Percentiles rank a stretch among this genome's conserved stretches.
Evolutionary conservation across 257 asterid genomes (phyloP).

Genomic region (Buddleja alternifolia): DNA sequence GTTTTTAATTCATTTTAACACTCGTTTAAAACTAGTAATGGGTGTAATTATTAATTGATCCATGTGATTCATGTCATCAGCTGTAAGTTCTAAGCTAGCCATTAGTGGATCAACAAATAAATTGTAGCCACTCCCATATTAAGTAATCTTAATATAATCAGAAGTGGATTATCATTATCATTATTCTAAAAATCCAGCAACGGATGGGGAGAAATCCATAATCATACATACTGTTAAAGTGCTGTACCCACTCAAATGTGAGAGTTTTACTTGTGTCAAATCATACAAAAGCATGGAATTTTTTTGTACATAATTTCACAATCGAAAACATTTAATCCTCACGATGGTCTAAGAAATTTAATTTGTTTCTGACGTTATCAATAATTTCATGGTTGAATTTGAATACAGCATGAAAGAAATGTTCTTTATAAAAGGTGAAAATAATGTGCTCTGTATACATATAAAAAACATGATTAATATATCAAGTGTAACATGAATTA

Average conservation of each 20-base stretch:
- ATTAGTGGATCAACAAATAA: neutral
- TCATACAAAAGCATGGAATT: too few species aligned
- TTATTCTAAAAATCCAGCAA: neutral
- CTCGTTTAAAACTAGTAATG: too few species aligned
- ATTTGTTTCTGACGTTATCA: too few species aligned
- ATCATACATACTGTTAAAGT: neutral
- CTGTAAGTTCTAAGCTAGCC: neutral
- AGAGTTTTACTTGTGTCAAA: neutral
- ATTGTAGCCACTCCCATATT: neutral
- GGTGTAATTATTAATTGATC: too few species aligned
- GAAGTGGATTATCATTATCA: constrained; percentile 13
- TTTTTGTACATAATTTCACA: too few species aligned
- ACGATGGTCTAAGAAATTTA: too few species aligned
- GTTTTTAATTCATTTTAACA: too few species aligned
- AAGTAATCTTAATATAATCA: neutral
- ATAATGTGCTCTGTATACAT: neutral
- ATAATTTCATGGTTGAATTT: too few species aligned
- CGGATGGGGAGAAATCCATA: neutral
- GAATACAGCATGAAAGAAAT: constrained; percentile 33
- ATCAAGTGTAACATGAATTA: neutral
- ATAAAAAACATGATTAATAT: constrained; percentile 21
- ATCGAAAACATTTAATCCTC: too few species aligned
- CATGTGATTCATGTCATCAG: neutral
- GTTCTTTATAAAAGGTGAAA: constrained; percentile 35
- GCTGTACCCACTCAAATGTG: neutral